Conservation (phyloP, 306 rosid species). For the Rosa lucieae region DNA sequence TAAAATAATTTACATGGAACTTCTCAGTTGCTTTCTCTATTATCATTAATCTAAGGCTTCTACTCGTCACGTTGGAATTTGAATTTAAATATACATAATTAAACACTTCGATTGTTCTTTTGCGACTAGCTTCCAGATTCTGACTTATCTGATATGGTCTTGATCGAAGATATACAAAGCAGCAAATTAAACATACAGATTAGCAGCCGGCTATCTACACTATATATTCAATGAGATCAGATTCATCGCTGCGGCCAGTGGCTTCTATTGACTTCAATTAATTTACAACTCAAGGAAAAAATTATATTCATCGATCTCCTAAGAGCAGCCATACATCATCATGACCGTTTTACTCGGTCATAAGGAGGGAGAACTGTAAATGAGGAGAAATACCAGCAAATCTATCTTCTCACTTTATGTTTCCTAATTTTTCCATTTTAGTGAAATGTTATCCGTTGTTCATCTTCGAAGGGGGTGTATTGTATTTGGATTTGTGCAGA, state of each 20-base stretch:
- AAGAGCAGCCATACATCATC: conserved; percentile 4
- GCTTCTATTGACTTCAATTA: not conserved
- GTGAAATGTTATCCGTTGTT: too few species aligned
- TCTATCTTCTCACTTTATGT: not conserved
- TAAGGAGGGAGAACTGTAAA: not conserved
- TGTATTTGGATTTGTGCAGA: too few species aligned
- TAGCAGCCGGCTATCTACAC: not conserved
- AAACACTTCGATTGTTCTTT: not conserved
- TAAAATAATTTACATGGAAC: not conserved
- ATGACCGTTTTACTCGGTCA: not conserved
- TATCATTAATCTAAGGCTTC: not conserved
- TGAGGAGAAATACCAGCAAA: not conserved
- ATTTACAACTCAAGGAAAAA: not conserved
- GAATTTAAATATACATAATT: not conserved
- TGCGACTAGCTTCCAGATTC: not conserved
- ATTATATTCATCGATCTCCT: not conserved
- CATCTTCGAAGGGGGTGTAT: too few species aligned
- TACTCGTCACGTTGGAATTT: not conserved
- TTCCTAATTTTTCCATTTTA: too few species aligned
- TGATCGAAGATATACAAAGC: not conserved
- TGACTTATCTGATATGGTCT: not conserved
- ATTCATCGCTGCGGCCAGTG: not conserved
- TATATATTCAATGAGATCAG: not conserved
- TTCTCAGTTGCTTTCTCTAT: not conserved
- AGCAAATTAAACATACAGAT: not conserved